These are phyloP conservation scores for Hypoxylon fragiforme DNA, from an alignment of 495 filamentous ascomycete species.

Conservation along the genomic window DNA sequence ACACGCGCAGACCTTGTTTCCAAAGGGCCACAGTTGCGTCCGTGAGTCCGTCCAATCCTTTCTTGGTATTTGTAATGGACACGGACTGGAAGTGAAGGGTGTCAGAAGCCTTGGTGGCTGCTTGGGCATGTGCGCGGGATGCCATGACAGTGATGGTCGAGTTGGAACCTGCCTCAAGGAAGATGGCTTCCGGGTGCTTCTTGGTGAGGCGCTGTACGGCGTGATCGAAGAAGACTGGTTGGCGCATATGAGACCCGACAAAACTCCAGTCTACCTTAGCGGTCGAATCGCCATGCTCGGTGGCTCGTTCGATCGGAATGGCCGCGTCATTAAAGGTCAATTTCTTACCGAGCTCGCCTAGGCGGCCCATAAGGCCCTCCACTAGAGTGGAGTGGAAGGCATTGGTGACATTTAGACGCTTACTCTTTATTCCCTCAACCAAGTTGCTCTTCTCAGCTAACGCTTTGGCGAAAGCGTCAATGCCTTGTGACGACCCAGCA, in stretches of 20 bases:
- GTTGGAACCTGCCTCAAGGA: slow-evolving; percentile 57
- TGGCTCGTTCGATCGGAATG: slow-evolving; percentile 42
- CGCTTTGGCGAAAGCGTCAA: slow-evolving; percentile 41
- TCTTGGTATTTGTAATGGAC: slow-evolving; percentile 45
- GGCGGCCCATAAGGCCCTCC: slow-evolving; percentile 42
- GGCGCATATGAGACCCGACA: slow-evolving; percentile 52
- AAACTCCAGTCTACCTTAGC: slow-evolving; percentile 46
- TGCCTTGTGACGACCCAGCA: slow-evolving; percentile 44
- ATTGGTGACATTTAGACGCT: slow-evolving; percentile 53
- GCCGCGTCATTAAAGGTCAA: slow-evolving; percentile 39
- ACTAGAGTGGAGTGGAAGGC: slow-evolving; percentile 56
- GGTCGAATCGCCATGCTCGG: slow-evolving; percentile 35
- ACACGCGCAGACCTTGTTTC: slow-evolving; percentile 44
- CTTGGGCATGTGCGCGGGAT: too few relatives aligned
- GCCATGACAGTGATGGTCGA: slow-evolving; percentile 54
- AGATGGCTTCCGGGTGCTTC: slow-evolving; percentile 43
- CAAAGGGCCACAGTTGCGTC: slow-evolving; percentile 54
- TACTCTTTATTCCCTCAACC: slow-evolving; percentile 34
- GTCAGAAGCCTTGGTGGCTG: slow-evolving; percentile 32
- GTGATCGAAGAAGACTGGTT: slow-evolving; percentile 57
- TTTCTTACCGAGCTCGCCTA: slow-evolving; percentile 37
- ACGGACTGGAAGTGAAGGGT: slow-evolving; percentile 47
- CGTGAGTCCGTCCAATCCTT: slow-evolving; percentile 40
- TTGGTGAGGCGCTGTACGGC: slow-evolving; percentile 51
- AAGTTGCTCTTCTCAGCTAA: too few relatives aligned